Base-by-base conservation (phyloP, 169 alveolate species). In the Fabrea salina region DNA sequence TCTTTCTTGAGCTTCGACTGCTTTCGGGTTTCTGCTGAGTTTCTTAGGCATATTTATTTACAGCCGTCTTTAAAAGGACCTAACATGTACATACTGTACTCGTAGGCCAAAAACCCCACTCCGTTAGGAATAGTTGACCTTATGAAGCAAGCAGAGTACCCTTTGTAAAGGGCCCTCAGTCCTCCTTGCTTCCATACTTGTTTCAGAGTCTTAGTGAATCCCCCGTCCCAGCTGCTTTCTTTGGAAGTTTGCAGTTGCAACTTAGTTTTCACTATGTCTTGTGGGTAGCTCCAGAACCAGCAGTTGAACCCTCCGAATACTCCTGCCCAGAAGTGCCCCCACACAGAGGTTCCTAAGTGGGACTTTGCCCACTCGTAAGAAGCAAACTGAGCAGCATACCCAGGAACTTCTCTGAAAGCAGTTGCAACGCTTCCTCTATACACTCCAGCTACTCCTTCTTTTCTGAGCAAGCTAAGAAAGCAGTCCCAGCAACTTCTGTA, bases 371-470 rank as follows among this genome's bases (percentile, higher is more conserved):
- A 47, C 67, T 80, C 90, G 64, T 83, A 90, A 6, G 89, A 85
- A n/a, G 90, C 93, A 83, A 90, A 90, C 53, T 90, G 49, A 1
- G 91, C 93, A 44, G 91, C 92, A 80, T 90, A 90, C 35, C 91
- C 84, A 0, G 91, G 87, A 1, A 83, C 71, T 56, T 90, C 95
- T 64, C 95, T 61, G 7, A 71, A 32, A 3, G 79, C 70, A 5
- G 95, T 86, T 0, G 92, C 80, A 8, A 86, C 72, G 54, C 78
- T 41, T 2, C 93, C 95, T 30, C 74, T 76, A 57, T 66, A 77
- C 39, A 90, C 54, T 11, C 84, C 85, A 49, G 49, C 37, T 27
- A 64, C 33, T 16, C 95, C 95, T 79, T 90, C 92, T 32, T 86
- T 77, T 49, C 40, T 49, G n/a, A 83, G 35, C 5, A 86, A 79